Percentiles rank a stretch among this genome's conserved stretches.
phyloP scores from a whole-genome alignment of 768 basidiomycete genomes.

The Gelatoporia subvermispora region DNA sequence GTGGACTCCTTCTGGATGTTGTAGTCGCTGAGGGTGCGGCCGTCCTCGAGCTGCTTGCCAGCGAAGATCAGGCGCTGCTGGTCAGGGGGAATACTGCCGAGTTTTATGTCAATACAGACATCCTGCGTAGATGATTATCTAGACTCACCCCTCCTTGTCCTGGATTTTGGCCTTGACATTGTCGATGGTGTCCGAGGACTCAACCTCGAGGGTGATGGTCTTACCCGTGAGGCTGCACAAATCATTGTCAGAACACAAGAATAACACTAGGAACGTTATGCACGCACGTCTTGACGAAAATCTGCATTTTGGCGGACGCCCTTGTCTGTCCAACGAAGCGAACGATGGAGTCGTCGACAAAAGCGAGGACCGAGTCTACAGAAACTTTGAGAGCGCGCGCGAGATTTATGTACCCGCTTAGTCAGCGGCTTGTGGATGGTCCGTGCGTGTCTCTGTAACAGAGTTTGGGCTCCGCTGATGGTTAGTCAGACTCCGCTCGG shows the following conservation, averaged over 20 bases:
- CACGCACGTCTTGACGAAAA: constrained; percentile 94
- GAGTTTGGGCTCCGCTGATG: constrained; percentile 19
- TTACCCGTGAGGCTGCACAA: constrained; percentile 87
- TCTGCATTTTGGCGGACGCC: constrained; percentile 85
- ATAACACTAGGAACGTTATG: constrained; percentile 2
- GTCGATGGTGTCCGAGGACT: constrained; percentile 96
- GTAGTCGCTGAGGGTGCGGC: constrained; percentile 91
- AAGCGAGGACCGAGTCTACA: constrained; percentile 50
- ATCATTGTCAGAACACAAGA: constrained; percentile 7
- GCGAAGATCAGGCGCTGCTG: constrained; percentile 99
- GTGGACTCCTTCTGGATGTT: constrained; percentile 99
- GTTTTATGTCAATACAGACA: constrained; percentile 1
- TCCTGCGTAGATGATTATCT: background rate
- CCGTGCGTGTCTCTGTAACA: constrained; percentile 33
- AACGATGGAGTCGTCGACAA: constrained; percentile 94
- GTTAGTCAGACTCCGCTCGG: constrained; percentile 5
- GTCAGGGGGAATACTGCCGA: constrained; percentile 76
- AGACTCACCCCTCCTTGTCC: constrained; percentile 87
- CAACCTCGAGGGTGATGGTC: constrained; percentile 97
- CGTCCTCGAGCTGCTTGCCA: constrained; percentile 99
- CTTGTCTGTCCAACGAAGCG: constrained; percentile 84
- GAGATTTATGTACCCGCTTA: constrained; percentile 16
- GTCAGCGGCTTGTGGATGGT: constrained; percentile 33
- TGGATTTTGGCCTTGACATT: constrained; percentile 98
- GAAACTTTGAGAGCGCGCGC: constrained; percentile 13